Conservation (phyloP, 768 basidiomycete species). For the Lactarius indigo region DNA sequence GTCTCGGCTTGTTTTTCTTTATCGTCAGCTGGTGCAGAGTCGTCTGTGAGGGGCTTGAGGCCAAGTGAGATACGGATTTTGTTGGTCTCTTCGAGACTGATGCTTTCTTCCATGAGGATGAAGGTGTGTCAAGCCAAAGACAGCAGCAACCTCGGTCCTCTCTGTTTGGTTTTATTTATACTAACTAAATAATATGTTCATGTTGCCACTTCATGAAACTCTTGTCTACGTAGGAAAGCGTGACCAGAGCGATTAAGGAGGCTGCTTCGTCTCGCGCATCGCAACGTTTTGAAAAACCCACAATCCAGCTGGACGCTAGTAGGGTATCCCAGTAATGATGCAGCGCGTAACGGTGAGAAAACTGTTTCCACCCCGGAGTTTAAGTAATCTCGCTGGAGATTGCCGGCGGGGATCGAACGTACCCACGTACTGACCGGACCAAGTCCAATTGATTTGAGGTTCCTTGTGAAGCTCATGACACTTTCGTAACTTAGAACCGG, state of each 20-base stretch:
- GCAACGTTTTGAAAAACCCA: constrained; percentile 35
- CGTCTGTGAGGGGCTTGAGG: constrained; percentile 88
- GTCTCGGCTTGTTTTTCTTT: constrained; percentile 82
- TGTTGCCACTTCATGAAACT: constrained; percentile 88
- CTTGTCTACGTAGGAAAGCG: constrained; percentile 63
- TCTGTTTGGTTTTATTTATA: constrained; percentile 16
- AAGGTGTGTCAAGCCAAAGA: background rate
- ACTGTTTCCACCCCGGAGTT: constrained; percentile 17
- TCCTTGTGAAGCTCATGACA: too few species aligned
- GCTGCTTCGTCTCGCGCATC: constrained; percentile 54
- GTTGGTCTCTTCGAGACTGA: constrained; percentile 93
- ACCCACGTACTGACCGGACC: background rate
- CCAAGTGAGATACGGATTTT: constrained; percentile 93
- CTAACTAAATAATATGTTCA: background rate
- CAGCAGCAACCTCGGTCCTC: background rate
- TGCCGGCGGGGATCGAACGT: constrained; percentile 31
- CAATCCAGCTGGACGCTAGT: constrained; percentile 60
- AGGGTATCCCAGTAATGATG: constrained; percentile 45
- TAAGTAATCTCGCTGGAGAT: constrained; percentile 17
- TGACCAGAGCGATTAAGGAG: constrained; percentile 85
- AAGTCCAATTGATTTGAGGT: too few species aligned
- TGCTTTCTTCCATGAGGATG: constrained; percentile 68
- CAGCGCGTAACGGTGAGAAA: constrained; percentile 40
- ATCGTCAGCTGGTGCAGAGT: constrained; percentile 62
- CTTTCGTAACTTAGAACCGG: too few species aligned